These are phyloP conservation scores for Wickerhamiella galacta DNA, from an alignment of 805 yeast species.

Conservation along the genomic window DNA sequence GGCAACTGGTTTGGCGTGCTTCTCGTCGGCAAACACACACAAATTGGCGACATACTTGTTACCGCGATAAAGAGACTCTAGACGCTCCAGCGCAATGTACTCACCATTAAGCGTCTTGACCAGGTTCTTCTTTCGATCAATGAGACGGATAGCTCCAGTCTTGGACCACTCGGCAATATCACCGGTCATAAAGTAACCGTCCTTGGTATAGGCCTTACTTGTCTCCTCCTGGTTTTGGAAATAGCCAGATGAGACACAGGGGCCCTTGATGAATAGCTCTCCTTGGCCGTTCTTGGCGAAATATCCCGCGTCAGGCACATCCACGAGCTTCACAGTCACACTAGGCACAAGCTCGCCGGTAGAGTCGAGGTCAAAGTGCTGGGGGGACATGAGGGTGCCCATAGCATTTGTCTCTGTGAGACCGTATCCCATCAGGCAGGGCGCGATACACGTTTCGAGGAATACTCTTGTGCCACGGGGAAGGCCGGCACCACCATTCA, in stretches of 20 bases:
- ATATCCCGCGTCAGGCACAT: slow-evolving; percentile 84
- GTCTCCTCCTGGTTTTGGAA: slow-evolving; percentile 76
- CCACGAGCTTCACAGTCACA: slow-evolving; percentile 74
- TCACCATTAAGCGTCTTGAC: slow-evolving; percentile 95
- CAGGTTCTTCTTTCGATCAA: slow-evolving; percentile 90
- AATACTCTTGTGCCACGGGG: slow-evolving; percentile 69
- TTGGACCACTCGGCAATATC: slow-evolving; percentile 90
- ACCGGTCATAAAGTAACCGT: slow-evolving; percentile 93
- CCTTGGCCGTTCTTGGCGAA: slow-evolving; percentile 84
- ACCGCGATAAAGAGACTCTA: slow-evolving; percentile 82
- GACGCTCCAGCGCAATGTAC: slow-evolving; percentile 89
- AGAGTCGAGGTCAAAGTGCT: slow-evolving; percentile 50
- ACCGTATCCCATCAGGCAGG: slow-evolving; percentile 90
- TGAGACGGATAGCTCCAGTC: slow-evolving; percentile 61
- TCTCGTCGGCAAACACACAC: slow-evolving; percentile 84
- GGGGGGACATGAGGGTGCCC: slow-evolving; percentile 50
- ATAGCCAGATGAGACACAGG: slow-evolving; percentile 56
- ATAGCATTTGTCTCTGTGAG: slow-evolving; percentile 93
- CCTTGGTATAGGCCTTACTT: slow-evolving; percentile 50
- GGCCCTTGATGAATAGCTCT: slow-evolving; percentile 71
- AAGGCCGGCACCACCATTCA: slow-evolving; percentile 91
- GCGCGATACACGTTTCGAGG: slow-evolving; percentile 56
- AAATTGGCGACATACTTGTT: slow-evolving; percentile 59
- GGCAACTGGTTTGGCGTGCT: slow-evolving; percentile 81
- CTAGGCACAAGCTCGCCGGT: slow-evolving; percentile 76